Base-by-base conservation (phyloP, 805 yeast genomes). In the Maudiozyma pseudohumilis region DNA sequence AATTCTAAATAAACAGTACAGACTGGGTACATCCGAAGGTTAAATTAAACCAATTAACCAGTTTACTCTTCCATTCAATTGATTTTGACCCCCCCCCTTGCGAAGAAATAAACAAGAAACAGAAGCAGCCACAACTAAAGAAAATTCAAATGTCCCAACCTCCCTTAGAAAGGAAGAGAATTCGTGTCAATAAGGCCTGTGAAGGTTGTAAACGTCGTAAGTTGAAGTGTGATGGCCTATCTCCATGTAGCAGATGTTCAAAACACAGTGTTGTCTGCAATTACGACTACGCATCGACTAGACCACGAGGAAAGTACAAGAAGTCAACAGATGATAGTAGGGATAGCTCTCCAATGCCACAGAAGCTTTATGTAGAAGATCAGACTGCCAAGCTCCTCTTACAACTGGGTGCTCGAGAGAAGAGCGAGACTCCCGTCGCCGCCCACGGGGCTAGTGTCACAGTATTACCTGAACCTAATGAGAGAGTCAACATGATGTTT, bases 141-240 rank as follows among this genome's bases (percentile, higher is more conserved):
- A 27, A n/a, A 27, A 27, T 27, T 27, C 29, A n/a, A 15, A 15
- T 27, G 29, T n/a, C 8, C 10, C 15, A 9, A 27, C 9, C 10
- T 16, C 12, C 12, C 18, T 10, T 3, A 7, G 31, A 15, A 2
- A 15, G n/a, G 24, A 38, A 34, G 25, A 20, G 40, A 18, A 4
- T 38, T n/a, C 44, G 55, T n/a, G 49, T 45, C 4, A 45, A 41
- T 12, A 49, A 40, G 29, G 57, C 57, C 4, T 52, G 57, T 24
- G 44, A 34, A 12, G 32, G 38, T 7, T 52, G 57, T 34, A 50
- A 48, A 38, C 42, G 35, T 20, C 40, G 57, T 13, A 52, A 52
- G 32, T 50, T 51, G 19, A 52, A 50, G 37, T 52, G 57, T 29
- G 50, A 49, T 31, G 57, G 55, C 9, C 23, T 30, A 2, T 34